A percentile compares a stretch with the other conserved stretches of the same genome.
Conservation (phyloP, 306 rosid genomes). For the Trifolium pratense region DNA sequence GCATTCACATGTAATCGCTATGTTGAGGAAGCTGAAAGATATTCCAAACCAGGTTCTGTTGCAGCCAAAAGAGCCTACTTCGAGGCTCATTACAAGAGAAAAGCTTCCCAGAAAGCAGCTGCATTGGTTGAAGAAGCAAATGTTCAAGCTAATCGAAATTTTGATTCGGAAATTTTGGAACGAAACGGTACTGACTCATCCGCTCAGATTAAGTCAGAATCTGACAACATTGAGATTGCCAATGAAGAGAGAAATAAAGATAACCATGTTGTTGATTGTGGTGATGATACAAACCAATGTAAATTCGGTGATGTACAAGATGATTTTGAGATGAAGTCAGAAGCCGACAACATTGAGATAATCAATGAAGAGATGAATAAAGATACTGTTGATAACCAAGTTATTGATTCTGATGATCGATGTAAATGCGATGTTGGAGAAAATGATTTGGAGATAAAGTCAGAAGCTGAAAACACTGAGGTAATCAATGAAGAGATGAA, state of each 20-base stretch:
- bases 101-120: slow-evolving; percentile 75
- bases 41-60: slow-evolving; percentile 89
- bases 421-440: slow-evolving; percentile 38
- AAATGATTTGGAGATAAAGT: slow-evolving; percentile 38
- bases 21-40: slow-evolving; percentile 81
- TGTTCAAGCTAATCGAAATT: slow-evolving; percentile 24
- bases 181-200: slow-evolving; percentile 23
- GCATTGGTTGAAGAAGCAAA: slow-evolving; percentile 55
- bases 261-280: slow-evolving; percentile 37
- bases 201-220: slow-evolving; percentile 10
- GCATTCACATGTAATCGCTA: slow-evolving; percentile 79
- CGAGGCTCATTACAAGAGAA: slow-evolving; percentile 89
- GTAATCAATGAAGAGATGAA: slow-evolving; percentile 41
- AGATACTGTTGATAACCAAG: slow-evolving; percentile 35
- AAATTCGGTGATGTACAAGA: slow-evolving; percentile 40
- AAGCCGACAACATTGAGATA: slow-evolving; percentile 31
- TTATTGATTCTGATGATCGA: slow-evolving; percentile 32
- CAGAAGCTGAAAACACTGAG: slow-evolving; percentile 36
- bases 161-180: slow-evolving; percentile 40
- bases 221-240: slow-evolving; percentile 30
- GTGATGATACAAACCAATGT: slow-evolving; percentile 32
- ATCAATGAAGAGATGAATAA: slow-evolving; percentile 42
- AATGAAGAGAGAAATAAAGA: slow-evolving; percentile 41
- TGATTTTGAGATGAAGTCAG: slow-evolving; percentile 27
- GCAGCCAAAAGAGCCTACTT: slow-evolving; percentile 90